Evolutionary conservation across 1,284 basidiomycete species (phyloP).

Genomic region (Dichomitus squalens): DNA sequence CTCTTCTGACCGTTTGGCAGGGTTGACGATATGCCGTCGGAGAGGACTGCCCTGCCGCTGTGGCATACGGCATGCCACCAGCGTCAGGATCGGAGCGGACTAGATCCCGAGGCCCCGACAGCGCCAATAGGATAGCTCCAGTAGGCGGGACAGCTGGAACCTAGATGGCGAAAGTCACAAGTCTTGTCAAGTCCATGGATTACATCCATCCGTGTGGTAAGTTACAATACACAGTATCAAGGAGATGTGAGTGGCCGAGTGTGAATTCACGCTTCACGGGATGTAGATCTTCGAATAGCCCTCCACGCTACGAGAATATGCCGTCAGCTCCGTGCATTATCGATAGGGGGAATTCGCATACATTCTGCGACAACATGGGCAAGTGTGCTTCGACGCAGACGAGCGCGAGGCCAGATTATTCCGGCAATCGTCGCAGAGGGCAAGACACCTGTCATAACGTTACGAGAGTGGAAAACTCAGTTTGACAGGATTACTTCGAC

Average conservation of each 20-base stretch:
- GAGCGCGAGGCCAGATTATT: slow-evolving; percentile 66
- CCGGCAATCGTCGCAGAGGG: slow-evolving; percentile 73
- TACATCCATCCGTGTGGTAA: not conserved
- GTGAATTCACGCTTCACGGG: slow-evolving; percentile 21
- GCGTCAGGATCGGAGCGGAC: too few species aligned
- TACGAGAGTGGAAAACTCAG: not conserved
- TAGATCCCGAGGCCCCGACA: too few species aligned
- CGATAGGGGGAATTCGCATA: slow-evolving; percentile 37
- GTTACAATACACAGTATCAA: not conserved
- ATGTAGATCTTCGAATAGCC: slow-evolving; percentile 70
- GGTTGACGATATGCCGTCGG: too few species aligned
- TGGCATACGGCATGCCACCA: too few species aligned
- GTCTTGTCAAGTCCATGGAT: too few species aligned
- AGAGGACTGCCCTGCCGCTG: too few species aligned
- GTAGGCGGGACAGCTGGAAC: too few species aligned
- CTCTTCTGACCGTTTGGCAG: too few species aligned
- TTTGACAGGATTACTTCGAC: not conserved
- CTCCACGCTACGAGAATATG: slow-evolving; percentile 53
- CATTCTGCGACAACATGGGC: slow-evolving; percentile 74
- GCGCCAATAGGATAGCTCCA: too few species aligned
- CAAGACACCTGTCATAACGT: slow-evolving; percentile 53
- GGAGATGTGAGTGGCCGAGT: not conserved
- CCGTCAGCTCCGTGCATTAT: not conserved
- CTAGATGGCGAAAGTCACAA: too few species aligned
- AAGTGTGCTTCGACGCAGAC: slow-evolving; percentile 65